Conservation (phyloP, 176 grass and related monocot species). For the Luzula sylvatica region DNA sequence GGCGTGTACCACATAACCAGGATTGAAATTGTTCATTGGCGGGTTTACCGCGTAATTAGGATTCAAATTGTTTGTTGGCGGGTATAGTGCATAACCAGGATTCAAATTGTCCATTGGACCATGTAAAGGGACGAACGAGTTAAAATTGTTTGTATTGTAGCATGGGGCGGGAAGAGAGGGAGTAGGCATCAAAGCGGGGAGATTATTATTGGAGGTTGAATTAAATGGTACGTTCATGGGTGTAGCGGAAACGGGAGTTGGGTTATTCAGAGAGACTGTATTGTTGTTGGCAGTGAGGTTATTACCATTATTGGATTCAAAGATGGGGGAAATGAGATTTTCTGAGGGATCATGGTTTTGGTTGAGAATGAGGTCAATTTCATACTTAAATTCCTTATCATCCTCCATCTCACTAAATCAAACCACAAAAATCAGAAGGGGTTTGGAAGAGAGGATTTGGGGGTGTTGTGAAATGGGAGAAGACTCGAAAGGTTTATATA, state of each 20-base stretch:
- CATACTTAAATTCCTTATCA: background rate
- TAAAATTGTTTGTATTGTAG: background rate
- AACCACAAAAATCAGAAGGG: background rate
- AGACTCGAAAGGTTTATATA: background rate
- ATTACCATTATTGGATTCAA: background rate
- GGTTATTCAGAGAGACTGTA: constrained; percentile 6
- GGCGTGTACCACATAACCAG: too few species aligned
- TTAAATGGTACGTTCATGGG: background rate
- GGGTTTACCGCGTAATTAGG: too few species aligned
- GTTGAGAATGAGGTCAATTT: background rate
- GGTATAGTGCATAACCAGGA: too few species aligned
- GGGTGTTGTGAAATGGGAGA: background rate
- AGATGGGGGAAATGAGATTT: background rate
- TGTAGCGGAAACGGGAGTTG: background rate
- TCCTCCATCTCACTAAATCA: constrained; percentile 7
- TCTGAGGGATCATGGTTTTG: background rate
- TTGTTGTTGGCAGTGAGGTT: constrained; percentile 2
- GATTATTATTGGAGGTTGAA: background rate
- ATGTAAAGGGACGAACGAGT: background rate
- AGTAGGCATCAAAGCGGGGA: background rate
- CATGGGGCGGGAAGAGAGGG: background rate
- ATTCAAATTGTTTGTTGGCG: too few species aligned
- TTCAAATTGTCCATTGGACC: too few species aligned
- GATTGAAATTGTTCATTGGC: too few species aligned
- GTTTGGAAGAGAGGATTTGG: background rate